Percentiles rank a stretch among this genome's conserved stretches.
These are phyloP conservation scores for Fusarium irregulare DNA, from an alignment of 2,329 filamentous ascomycete species.

Conservation along the genomic window DNA sequence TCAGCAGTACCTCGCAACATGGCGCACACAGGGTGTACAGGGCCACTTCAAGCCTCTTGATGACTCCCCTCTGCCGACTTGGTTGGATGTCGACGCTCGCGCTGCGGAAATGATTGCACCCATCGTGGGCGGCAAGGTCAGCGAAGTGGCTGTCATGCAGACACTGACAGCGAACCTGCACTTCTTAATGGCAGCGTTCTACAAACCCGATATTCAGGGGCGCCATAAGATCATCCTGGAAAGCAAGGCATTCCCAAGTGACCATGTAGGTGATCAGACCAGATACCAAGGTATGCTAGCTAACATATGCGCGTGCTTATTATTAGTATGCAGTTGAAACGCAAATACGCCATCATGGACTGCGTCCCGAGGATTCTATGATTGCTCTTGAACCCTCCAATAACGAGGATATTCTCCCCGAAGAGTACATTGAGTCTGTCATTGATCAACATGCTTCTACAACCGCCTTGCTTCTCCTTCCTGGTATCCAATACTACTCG, in stretches of 20 bases:
- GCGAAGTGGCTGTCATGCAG: constrained; percentile 85
- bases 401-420: constrained; percentile 66
- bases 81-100: constrained; percentile 78
- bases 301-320: constrained; percentile 52
- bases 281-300: background rate
- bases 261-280: constrained; percentile 65
- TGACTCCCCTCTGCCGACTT: constrained; percentile 73
- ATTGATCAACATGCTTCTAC: constrained; percentile 77
- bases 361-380: constrained; percentile 73
- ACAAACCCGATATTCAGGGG: constrained; percentile 67
- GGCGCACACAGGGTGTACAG: constrained; percentile 82
- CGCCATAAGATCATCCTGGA: constrained; percentile 82
- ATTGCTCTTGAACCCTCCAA: constrained; percentile 72
- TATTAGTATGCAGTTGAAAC: constrained; percentile 84
- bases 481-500: constrained; percentile 87
- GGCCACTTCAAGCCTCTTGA: constrained; percentile 80
- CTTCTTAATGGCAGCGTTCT: constrained; percentile 84
- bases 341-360: constrained; percentile 76
- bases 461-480: constrained; percentile 79
- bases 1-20: constrained; percentile 77
- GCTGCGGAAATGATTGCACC: constrained; percentile 73
- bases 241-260: constrained; percentile 86
- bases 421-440: constrained; percentile 74
- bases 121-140: constrained; percentile 75
- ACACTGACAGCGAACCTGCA: constrained; percentile 83